These are phyloP conservation scores for Zalerion maritima DNA, from an alignment of 495 filamentous ascomycete genomes.

Conservation along the genomic window DNA sequence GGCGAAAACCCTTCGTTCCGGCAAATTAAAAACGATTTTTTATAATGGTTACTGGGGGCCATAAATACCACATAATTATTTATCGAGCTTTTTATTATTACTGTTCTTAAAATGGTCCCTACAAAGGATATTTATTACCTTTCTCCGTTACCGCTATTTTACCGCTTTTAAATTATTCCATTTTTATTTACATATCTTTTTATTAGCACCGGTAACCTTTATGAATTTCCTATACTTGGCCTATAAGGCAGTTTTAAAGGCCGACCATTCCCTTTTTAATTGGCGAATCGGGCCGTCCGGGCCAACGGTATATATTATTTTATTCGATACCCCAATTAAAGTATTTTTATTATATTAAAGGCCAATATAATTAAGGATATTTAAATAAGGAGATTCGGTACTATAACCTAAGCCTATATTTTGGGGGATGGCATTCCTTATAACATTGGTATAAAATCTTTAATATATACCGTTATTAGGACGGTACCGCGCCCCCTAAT, in stretches of 20 bases:
- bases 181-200: too few relatives aligned
- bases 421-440: slow-evolving; percentile 2
- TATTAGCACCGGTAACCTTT: slow-evolving; percentile 1
- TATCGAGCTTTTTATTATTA: slow-evolving; percentile 3
- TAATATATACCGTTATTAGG: slow-evolving; percentile 2
- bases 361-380: slow-evolving; percentile 4
- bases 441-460: slow-evolving; percentile 1
- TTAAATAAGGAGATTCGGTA: slow-evolving; percentile 1
- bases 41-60: too few relatives aligned
- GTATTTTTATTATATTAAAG: slow-evolving; percentile 4
- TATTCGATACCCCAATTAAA: slow-evolving; percentile 1
- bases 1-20: too few relatives aligned
- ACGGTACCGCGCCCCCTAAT: slow-evolving; percentile 1
- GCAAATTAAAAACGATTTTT: too few relatives aligned
- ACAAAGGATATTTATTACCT: slow-evolving; percentile 1
- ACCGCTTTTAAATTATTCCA: slow-evolving; percentile 1
- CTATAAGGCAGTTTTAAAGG: slow-evolving; percentile 26
- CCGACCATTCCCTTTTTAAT: slow-evolving; percentile 24
- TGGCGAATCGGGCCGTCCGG: slow-evolving; percentile 19
- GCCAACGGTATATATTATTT: slow-evolving; percentile 2
- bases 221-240: slow-evolving; percentile 24
- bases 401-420: slow-evolving; percentile 3
- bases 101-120: slow-evolving; percentile 2
- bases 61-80: too few relatives aligned
- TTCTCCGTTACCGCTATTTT: slow-evolving; percentile 2